Conservation (phyloP, 78 protist genomes). For the Dictyostelium citrinum region DNA sequence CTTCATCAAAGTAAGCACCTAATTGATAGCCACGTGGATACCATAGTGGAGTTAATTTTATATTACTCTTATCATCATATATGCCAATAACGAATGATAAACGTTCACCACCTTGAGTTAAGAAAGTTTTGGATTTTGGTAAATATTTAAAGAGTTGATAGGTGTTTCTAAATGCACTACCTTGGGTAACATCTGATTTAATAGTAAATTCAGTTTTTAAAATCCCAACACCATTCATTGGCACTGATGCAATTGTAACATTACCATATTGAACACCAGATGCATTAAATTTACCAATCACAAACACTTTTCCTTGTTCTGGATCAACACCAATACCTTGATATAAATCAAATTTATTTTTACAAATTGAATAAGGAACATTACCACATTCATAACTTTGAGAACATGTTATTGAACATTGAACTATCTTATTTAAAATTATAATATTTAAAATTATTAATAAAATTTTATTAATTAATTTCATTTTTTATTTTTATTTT, state of each 20-base stretch:
- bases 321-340: background rate
- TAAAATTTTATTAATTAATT: background rate
- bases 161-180: background rate
- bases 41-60: background rate
- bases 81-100: background rate
- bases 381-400: conserved; percentile 25
- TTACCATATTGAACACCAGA: background rate
- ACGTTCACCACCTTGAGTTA: background rate
- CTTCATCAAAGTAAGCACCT: background rate
- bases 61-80: background rate
- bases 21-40: conserved; percentile 18
- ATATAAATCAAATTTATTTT: background rate
- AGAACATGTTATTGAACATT: background rate
- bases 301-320: background rate
- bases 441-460: background rate
- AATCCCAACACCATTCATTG: background rate
- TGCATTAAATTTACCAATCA: conserved; percentile 14
- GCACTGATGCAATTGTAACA: background rate
- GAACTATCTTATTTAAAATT: background rate
- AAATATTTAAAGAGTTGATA: background rate
- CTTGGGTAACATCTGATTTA: background rate
- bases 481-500: background rate
- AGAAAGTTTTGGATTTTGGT: background rate
- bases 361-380: background rate
- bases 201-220: background rate